Conservation (phyloP, 176 grass and related monocot genomes). For the Paspalum notatum region DNA sequence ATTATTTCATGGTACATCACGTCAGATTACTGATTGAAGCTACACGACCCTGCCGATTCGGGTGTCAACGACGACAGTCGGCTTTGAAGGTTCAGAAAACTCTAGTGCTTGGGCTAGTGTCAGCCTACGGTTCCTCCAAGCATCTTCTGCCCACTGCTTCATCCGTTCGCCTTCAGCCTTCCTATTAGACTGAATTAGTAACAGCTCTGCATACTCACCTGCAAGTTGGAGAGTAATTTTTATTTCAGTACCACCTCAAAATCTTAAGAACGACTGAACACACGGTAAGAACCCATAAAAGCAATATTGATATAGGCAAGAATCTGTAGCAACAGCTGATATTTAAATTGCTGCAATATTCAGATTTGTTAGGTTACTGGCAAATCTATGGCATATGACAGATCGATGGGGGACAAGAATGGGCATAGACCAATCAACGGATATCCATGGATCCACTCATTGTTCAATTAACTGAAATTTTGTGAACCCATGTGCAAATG, state of each 20-base stretch:
- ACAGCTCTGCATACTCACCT: conserved; percentile 82
- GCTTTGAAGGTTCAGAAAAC: conserved; percentile 64
- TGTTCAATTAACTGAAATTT: not conserved
- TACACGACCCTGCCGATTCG: conserved; percentile 72
- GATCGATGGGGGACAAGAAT: not conserved
- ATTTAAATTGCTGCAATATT: not conserved
- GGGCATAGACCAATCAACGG: not conserved
- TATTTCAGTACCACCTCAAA: conserved; percentile 33
- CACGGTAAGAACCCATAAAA: not conserved
- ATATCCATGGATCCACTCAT: not conserved
- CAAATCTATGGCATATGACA: not conserved
- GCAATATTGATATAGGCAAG: conserved; percentile 2
- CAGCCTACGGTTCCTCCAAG: conserved; percentile 76
- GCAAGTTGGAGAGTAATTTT: conserved; percentile 32
- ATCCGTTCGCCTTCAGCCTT: conserved; percentile 88
- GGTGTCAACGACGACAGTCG: conserved; percentile 61
- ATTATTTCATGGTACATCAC: conserved; percentile 19
- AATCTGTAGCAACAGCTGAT: not conserved
- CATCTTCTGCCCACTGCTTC: conserved; percentile 73
- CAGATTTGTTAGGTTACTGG: not conserved
- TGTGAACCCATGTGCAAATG: no score
- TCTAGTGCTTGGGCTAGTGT: conserved; percentile 71
- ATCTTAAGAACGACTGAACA: not conserved
- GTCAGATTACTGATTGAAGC: not conserved
- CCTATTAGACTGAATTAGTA: conserved; percentile 81